Percentiles rank a stretch among this genome's conserved stretches.
phyloP scores from a whole-genome alignment of 257 asterid species.

The Lycium ferocissimum region DNA sequence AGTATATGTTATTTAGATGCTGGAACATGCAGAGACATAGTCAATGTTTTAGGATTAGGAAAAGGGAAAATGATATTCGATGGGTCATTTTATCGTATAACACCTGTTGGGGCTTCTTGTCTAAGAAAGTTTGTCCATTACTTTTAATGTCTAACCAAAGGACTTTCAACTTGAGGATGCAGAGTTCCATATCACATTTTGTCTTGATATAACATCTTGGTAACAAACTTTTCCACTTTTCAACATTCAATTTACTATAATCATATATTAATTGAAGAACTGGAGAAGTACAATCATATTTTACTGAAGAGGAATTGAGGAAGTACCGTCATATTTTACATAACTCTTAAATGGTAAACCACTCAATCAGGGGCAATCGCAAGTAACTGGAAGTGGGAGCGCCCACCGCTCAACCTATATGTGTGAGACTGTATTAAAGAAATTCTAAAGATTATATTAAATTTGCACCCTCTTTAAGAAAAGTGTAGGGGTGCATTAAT shows the following conservation, averaged over 20 bases:
- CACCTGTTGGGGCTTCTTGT: neutral
- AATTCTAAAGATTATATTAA: neutral
- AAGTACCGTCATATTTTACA: neutral
- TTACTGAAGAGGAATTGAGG: neutral
- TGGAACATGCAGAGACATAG: neutral
- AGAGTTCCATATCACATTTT: conserved; percentile 9
- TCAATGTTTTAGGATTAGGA: neutral
- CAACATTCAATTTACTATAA: neutral
- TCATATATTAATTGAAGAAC: neutral
- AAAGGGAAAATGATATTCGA: neutral
- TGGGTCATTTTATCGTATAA: neutral
- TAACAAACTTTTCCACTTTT: neutral
- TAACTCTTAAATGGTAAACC: neutral
- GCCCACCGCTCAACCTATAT: neutral
- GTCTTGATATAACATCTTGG: neutral
- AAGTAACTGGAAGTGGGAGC: neutral
- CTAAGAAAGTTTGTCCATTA: neutral
- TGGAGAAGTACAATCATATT: neutral
- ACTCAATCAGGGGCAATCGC: neutral
- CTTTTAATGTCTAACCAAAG: neutral
- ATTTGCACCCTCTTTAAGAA: neutral
- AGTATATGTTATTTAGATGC: neutral
- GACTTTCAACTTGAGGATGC: conserved; percentile 15
- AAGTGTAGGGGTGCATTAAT: neutral
- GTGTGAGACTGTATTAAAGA: neutral